These are phyloP conservation scores for Calonectria honghensis DNA, from an alignment of 2,329 filamentous ascomycete species.

Conservation along the genomic window DNA sequence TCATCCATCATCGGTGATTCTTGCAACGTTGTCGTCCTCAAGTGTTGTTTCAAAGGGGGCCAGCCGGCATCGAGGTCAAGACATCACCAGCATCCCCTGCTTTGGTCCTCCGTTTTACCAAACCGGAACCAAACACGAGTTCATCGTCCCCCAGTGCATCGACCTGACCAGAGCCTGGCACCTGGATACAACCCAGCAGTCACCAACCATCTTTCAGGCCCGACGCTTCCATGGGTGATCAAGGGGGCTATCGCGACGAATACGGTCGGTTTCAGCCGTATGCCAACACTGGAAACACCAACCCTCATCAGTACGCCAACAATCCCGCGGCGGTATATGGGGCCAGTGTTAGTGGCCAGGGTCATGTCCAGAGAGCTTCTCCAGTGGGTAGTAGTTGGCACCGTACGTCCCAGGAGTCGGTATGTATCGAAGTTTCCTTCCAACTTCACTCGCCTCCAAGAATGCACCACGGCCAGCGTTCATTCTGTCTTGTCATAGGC, in stretches of 20 bases:
- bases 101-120: neutral
- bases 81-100: neutral
- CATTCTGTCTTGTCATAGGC: neutral
- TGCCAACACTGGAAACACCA: too few species aligned
- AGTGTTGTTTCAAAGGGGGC: too few species aligned
- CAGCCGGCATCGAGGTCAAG: neutral
- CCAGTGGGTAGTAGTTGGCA: neutral
- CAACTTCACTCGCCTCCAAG: neutral
- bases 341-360: neutral
- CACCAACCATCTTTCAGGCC: too few species aligned
- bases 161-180: neutral
- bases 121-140: neutral
- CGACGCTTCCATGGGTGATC: neutral
- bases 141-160: too few species aligned
- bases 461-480: neutral
- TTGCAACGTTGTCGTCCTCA: neutral
- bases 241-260: neutral
- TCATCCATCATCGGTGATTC: neutral
- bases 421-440: neutral
- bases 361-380: neutral
- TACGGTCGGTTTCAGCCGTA: neutral
- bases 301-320: neutral
- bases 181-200: neutral
- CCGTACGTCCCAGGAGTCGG: neutral
- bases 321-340: neutral